Evolutionary conservation across 139 green algal genomes (phyloP).

Genomic region (Gonium pectorale): DNA sequence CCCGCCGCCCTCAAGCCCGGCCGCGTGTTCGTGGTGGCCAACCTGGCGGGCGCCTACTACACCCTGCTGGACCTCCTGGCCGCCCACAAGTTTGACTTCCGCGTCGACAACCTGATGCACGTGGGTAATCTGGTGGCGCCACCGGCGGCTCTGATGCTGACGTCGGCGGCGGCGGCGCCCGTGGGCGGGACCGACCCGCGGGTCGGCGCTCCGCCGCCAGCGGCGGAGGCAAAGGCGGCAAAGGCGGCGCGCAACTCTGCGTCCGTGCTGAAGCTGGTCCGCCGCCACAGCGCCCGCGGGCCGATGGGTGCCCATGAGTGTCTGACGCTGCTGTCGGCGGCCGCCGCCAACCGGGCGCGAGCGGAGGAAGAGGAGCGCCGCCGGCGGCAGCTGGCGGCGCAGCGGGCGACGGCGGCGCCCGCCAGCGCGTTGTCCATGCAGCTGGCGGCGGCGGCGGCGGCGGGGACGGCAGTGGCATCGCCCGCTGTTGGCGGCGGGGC

Average conservation of each 20-base stretch:
- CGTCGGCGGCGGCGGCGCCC: background rate
- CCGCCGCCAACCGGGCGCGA: background rate
- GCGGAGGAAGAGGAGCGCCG: slow-evolving; percentile 12
- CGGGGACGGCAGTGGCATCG: background rate
- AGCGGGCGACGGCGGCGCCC: background rate
- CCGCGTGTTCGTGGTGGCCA: slow-evolving; percentile 28
- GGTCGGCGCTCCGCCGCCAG: background rate
- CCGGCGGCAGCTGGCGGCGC: background rate
- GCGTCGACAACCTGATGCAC: slow-evolving; percentile 7
- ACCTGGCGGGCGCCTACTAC: slow-evolving; percentile 37
- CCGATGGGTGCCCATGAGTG: slow-evolving; percentile 33
- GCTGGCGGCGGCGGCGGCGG: slow-evolving; percentile 2
- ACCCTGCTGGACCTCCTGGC: slow-evolving; percentile 38
- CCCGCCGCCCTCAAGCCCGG: slow-evolving; percentile 16
- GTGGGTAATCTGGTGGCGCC: slow-evolving; percentile 26
- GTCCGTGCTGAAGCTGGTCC: slow-evolving; percentile 15
- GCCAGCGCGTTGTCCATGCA: slow-evolving; percentile 17
- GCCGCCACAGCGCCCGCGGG: slow-evolving; percentile 10
- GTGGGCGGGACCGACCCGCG: background rate
- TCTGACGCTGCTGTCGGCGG: slow-evolving; percentile 21
- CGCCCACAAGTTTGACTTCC: slow-evolving; percentile 34
- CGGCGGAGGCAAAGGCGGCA: background rate
- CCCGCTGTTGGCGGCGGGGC: background rate
- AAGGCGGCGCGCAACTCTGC: background rate
- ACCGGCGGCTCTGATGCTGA: background rate